Conservation (phyloP, 2,329 filamentous ascomycete genomes). For the Pyricularia pennisetigena region DNA sequence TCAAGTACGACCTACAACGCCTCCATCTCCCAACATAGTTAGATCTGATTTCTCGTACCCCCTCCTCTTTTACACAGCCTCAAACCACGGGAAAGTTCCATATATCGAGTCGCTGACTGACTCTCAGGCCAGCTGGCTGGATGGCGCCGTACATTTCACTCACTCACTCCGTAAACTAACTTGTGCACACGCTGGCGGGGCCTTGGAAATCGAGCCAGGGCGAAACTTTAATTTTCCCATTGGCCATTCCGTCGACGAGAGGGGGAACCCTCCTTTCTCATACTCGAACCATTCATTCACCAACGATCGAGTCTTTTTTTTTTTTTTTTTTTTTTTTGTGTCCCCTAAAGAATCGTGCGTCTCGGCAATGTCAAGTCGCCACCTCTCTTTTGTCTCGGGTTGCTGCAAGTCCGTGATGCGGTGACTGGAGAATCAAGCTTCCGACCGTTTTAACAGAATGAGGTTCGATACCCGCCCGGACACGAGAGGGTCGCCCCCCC, state of each 20-base stretch:
- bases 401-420: background rate
- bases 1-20: background rate
- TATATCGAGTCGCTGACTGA: background rate
- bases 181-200: background rate
- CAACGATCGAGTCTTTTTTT: too few relatives aligned
- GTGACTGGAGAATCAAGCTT: background rate
- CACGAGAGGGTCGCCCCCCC: too few relatives aligned
- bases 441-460: background rate
- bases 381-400: background rate
- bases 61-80: too few relatives aligned
- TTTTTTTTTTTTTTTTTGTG: background rate
- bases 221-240: background rate
- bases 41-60: background rate
- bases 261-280: background rate
- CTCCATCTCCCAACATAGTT: background rate
- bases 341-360: background rate
- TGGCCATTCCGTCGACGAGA: background rate
- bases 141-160: background rate
- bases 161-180: background rate
- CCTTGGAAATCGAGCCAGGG: background rate
- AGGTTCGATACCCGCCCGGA: background rate
- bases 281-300: background rate
- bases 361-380: background rate
- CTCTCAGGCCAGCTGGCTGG: background rate
- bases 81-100: too few relatives aligned